These are phyloP conservation scores for Dactylellina cionopaga DNA, from an alignment of 2,329 filamentous ascomycete species.

Conservation along the genomic window DNA sequence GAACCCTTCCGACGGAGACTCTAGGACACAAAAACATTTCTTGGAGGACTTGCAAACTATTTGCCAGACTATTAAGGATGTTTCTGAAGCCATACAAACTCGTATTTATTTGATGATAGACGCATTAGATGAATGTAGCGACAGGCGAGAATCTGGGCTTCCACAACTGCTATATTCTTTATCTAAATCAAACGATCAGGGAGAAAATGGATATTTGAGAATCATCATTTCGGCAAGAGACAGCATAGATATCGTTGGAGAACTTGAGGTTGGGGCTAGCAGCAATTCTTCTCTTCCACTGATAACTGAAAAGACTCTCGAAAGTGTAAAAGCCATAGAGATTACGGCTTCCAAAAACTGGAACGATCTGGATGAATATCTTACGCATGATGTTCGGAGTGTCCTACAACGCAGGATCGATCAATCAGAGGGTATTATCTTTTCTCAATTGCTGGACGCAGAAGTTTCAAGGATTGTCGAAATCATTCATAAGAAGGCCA, in stretches of 20 bases:
- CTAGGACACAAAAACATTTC: neutral
- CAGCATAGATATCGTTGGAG: slow-evolving; percentile 18
- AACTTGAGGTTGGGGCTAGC: no score
- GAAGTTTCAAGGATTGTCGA: slow-evolving; percentile 21
- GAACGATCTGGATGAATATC: slow-evolving; percentile 13
- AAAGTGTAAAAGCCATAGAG: slow-evolving; percentile 12
- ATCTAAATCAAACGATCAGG: neutral
- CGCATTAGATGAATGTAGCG: slow-evolving; percentile 40
- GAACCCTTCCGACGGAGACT: neutral
- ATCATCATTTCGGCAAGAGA: slow-evolving; percentile 20
- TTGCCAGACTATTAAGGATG: neutral
- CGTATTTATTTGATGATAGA: slow-evolving; percentile 29
- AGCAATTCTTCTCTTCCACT: no score
- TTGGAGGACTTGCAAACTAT: neutral
- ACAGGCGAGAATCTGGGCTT: slow-evolving; percentile 15
- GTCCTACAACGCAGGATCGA: slow-evolving; percentile 19
- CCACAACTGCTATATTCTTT: neutral
- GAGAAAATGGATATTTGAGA: neutral
- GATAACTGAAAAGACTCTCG: no score
- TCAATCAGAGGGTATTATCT: neutral
- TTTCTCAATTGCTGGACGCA: neutral
- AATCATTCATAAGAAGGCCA: slow-evolving; percentile 31
- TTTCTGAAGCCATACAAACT: slow-evolving; percentile 1
- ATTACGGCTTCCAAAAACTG: slow-evolving; percentile 34
- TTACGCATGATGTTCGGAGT: slow-evolving; percentile 4